Conservation (phyloP, 352 stramenopile genomes). For the Pythium scleroteichum region DNA sequence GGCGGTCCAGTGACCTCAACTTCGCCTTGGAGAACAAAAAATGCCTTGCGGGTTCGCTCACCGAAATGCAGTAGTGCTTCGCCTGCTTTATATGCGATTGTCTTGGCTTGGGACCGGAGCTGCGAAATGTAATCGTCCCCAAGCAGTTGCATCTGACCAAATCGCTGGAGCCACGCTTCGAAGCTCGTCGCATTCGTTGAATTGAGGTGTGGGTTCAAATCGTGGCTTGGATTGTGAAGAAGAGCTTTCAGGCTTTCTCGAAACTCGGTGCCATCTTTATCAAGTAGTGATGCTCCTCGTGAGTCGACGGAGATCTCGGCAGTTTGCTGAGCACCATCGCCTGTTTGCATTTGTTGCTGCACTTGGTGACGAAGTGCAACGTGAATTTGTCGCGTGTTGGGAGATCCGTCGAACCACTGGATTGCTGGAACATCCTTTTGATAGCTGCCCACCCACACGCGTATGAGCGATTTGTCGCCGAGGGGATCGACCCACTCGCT, state of each 20-base stretch:
- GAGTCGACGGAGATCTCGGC: constrained; percentile 19
- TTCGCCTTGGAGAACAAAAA: constrained; percentile 46
- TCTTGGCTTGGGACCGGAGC: constrained; percentile 22
- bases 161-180: constrained; percentile 27
- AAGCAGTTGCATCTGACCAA: constrained; percentile 18
- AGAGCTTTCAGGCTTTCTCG: constrained; percentile 31
- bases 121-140: constrained; percentile 4
- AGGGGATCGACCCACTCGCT: constrained; percentile 62
- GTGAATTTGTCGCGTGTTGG: constrained; percentile 1
- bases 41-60: constrained; percentile 40
- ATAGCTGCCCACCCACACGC: constrained; percentile 75
- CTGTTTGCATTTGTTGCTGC: not conserved
- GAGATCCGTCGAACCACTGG: constrained; percentile 38
- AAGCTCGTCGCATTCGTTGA: constrained; percentile 10
- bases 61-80: constrained; percentile 47
- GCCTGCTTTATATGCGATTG: constrained; percentile 18
- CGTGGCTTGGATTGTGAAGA: constrained; percentile 21
- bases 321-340: not conserved
- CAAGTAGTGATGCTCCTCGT: constrained; percentile 41
- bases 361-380: constrained; percentile 11
- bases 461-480: constrained; percentile 34
- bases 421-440: constrained; percentile 49
- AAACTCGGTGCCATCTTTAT: constrained; percentile 50
- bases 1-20: constrained; percentile 46
- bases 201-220: constrained; percentile 52